A percentile compares a stretch with the other conserved stretches of the same genome.
These are phyloP conservation scores for Amaranthus palmeri DNA, from an alignment of 148 eudicot genomes.

Conservation along the genomic window DNA sequence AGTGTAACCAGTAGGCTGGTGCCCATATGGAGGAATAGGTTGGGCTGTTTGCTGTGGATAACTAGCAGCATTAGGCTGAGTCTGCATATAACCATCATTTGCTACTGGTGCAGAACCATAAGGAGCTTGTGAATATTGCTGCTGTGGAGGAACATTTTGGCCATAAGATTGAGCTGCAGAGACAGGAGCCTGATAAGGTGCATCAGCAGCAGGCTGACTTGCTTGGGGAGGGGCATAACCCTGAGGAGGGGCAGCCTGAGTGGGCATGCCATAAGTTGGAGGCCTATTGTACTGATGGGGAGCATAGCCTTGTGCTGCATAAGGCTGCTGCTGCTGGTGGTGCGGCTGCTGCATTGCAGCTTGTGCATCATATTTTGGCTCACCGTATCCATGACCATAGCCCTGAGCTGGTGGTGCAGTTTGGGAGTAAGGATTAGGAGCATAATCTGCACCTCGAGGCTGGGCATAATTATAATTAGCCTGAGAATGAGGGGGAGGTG, in stretches of 20 bases:
- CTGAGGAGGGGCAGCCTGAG: constrained; percentile 47
- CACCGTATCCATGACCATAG: constrained; percentile 65
- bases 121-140: constrained; percentile 60
- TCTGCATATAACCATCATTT: constrained; percentile 46
- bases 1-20: constrained; percentile 59
- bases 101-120: constrained; percentile 49
- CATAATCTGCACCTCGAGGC: constrained; percentile 49
- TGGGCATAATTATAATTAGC: constrained; percentile 66
- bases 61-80: constrained; percentile 37
- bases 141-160: constrained; percentile 52
- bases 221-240: constrained; percentile 61
- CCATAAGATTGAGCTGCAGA: constrained; percentile 50
- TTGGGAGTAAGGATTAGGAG: constrained; percentile 44
- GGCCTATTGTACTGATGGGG: constrained; percentile 57
- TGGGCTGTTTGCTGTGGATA: constrained; percentile 59
- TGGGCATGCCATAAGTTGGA: constrained; percentile 49
- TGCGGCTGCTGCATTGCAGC: constrained; percentile 26
- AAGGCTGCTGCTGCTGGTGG: constrained; percentile 36
- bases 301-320: constrained; percentile 45
- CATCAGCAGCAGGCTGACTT: constrained; percentile 58
- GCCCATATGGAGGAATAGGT: constrained; percentile 58
- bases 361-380: constrained; percentile 50
- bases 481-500: constrained; percentile 45
- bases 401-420: constrained; percentile 44
- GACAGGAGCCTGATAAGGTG: constrained; percentile 56